A percentile compares a stretch with the other conserved stretches of the same genome.
These are phyloP conservation scores for Andrographis paniculata DNA, from an alignment of 305 asterid genomes.

Conservation along the genomic window DNA sequence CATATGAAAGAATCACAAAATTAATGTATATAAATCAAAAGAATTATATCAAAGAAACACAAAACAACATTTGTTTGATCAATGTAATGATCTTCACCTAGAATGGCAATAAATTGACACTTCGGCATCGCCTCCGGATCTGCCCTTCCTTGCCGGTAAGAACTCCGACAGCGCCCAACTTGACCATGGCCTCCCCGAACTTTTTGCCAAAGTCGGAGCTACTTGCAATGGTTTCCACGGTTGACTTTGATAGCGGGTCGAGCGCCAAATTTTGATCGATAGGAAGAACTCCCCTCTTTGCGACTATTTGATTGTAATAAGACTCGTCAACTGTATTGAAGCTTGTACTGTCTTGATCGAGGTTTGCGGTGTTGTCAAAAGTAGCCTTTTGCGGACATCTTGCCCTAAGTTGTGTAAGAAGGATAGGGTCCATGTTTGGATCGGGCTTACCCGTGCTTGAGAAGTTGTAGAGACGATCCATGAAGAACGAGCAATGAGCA, in stretches of 20 bases:
- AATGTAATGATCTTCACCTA: too few relatives aligned
- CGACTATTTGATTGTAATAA: conserved; percentile 33
- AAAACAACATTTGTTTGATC: too few relatives aligned
- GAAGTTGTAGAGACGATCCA: conserved; percentile 47
- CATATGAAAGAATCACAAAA: too few relatives aligned
- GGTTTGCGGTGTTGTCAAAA: conserved; percentile 26
- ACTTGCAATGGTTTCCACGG: conserved; percentile 24
- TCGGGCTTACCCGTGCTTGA: conserved; percentile 30
- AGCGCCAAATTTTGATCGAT: conserved; percentile 54
- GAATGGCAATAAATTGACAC: conserved; percentile 10
- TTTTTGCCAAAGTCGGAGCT: conserved; percentile 25
- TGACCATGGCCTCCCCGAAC: conserved; percentile 58
- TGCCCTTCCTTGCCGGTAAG: conserved; percentile 38
- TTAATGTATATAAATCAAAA: too few relatives aligned
- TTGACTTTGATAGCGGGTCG: conserved; percentile 26
- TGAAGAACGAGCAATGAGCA: conserved; percentile 39
- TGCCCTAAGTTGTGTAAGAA: conserved; percentile 14
- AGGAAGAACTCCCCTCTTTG: conserved; percentile 37
- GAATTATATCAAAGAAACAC: too few relatives aligned
- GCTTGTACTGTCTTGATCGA: conserved; percentile 40
- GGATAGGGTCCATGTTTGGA: conserved; percentile 35
- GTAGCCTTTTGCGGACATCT: conserved; percentile 32
- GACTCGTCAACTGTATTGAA: conserved; percentile 38
- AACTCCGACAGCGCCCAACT: conserved; percentile 41
- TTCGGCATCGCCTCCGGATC: conserved; percentile 36